Evolutionary conservation across 176 grass and related monocot species (phyloP), one percentile per base, ranked within the genome.

Genomic region (Alloteropsis semialata): DNA sequence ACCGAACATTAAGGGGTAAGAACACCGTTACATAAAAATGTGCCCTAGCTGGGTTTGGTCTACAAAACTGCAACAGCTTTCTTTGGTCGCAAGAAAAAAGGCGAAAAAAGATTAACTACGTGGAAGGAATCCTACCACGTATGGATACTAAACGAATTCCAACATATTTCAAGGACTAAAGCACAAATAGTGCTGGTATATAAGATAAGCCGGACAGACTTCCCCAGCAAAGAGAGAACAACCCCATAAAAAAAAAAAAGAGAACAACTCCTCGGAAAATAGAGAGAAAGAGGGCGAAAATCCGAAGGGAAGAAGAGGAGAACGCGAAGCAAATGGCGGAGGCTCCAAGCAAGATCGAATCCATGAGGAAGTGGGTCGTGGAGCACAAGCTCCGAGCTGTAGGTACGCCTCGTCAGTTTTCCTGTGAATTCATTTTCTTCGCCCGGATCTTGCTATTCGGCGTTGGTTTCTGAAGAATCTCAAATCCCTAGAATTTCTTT

Each of bases 331-430:
- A 86, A 81, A 97, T 97, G 94, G 94, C 88, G 75, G 94, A 97
- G 69, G 25, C 55, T 4, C 84, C 88, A 68, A 91, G 81, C 89
- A 93, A 85, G 84, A 65, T 89, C 4, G 86, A 97, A 60, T 97
- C 94, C 56, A 71, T 81, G 50, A 89, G 91, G 84, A 97, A 93
- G 84, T 97, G 91, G 94, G 86, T 97, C 32, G 49, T 93, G 22
- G 91, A 99, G 25, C 93, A 96, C 91, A 99, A 99, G 91, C 96
- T 99, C 74, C 96, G 96, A 13, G 79, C 96, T 63, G 96, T 99
- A 68, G 96, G 96, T 99, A 93, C 19, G 10, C 29, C 70, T 75
- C 68, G 1, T 45, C 6, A 5, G 10, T 21, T 79, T 80, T 57
- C 50, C 27, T 29, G 22, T 22, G 25, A 25, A 66, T 78, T 84